Evolutionary conservation across 2,329 filamentous ascomycete genomes (phyloP).

Genomic region (Neurospora sp.): DNA sequence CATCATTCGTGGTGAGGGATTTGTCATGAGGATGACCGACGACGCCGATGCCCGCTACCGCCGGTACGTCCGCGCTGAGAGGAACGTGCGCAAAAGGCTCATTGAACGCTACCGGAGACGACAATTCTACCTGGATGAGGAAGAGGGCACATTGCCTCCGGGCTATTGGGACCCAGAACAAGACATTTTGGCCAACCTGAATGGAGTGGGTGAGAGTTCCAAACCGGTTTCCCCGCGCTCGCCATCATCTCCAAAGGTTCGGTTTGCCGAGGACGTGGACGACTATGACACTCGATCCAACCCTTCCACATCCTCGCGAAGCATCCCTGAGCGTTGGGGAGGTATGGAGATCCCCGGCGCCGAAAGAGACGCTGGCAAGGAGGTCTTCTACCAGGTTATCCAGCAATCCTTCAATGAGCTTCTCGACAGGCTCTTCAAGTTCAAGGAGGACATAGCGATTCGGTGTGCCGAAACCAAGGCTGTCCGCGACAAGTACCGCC

Average conservation of each 20-base stretch:
- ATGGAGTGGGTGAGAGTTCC: constrained; percentile 31
- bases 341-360: constrained; percentile 70
- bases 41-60: constrained; percentile 5
- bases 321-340: constrained; percentile 64
- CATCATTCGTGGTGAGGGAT: constrained; percentile 1
- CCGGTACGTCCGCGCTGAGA: constrained; percentile 19
- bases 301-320: constrained; percentile 61
- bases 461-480: constrained; percentile 53
- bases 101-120: constrained; percentile 67
- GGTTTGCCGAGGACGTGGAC: constrained; percentile 61
- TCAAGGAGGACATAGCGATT: constrained; percentile 66
- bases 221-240: constrained; percentile 45
- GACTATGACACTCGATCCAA: constrained; percentile 64
- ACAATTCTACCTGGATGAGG: constrained; percentile 75
- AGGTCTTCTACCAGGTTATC: constrained; percentile 83
- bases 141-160: constrained; percentile 62
- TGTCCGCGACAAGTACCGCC: constrained; percentile 47
- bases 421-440: constrained; percentile 75
- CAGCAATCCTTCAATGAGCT: constrained; percentile 92
- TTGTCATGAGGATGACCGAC: neutral
- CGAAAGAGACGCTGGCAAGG: constrained; percentile 73
- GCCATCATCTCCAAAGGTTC: constrained; percentile 68
- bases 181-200: constrained; percentile 38
- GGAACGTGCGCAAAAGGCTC: constrained; percentile 39
- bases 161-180: constrained; percentile 53